A percentile compares a stretch with the other conserved stretches of the same genome.
Evolutionary conservation across 495 filamentous ascomycete genomes (phyloP).

Genomic region (Umbilicaria muhlenbergii): DNA sequence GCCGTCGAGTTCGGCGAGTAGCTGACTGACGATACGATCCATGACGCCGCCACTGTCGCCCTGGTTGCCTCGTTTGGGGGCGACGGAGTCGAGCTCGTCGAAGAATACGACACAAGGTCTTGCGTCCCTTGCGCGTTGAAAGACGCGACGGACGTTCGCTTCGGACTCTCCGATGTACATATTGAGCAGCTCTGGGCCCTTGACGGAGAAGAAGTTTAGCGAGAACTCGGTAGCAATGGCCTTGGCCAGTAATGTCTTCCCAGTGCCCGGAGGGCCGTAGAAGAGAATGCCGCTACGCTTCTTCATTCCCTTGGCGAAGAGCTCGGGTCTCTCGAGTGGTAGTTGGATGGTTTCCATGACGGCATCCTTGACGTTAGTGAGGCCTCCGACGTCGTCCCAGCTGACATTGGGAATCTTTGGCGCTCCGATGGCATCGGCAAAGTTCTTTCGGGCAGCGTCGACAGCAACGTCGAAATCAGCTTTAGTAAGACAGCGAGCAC

Average conservation of each 20-base stretch:
- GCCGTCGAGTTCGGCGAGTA: conserved; percentile 88
- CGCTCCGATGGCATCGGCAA: conserved; percentile 91
- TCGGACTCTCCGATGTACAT: conserved; percentile 99
- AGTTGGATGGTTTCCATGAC: conserved; percentile 94
- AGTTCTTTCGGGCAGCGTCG: conserved; percentile 90
- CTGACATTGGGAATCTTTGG: conserved; percentile 95
- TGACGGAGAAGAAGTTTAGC: conserved; percentile 97
- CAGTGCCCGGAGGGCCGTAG: conserved; percentile 92
- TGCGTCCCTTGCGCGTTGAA: conserved; percentile 86
- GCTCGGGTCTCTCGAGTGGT: conserved; percentile 77
- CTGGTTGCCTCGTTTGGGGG: conserved; percentile 93
- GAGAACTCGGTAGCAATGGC: conserved; percentile 97
- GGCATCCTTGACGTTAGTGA: conserved; percentile 87
- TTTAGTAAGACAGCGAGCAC: conserved; percentile 62
- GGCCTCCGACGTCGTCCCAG: conserved; percentile 92
- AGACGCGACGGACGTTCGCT: conserved; percentile 91
- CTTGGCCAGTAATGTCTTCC: conserved; percentile 92
- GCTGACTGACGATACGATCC: conserved; percentile 94
- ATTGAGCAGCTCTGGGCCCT: conserved; percentile 91
- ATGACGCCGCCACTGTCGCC: conserved; percentile 97
- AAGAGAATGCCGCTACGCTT: conserved; percentile 96
- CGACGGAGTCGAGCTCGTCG: conserved; percentile 93
- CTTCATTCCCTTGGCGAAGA: conserved; percentile 98
- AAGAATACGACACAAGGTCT: conserved; percentile 98
- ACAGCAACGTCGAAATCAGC: conserved; percentile 81